Conservation (phyloP, 176 grass and related monocot genomes). For the Chloris gayana region DNA sequence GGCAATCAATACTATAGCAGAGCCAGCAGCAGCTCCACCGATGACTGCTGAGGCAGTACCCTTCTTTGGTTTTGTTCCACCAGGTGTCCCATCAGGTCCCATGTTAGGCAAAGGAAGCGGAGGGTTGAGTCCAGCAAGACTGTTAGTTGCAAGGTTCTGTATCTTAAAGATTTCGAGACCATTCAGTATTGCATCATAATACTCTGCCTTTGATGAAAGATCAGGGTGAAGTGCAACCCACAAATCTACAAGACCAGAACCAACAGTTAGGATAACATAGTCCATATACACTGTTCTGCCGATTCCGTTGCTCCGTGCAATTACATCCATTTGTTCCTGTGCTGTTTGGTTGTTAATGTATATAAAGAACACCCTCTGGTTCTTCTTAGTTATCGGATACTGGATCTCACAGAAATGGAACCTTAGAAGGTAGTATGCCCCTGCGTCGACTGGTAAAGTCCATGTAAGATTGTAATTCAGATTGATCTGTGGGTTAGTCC, state of each 20-base stretch:
- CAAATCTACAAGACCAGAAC: conserved; percentile 48
- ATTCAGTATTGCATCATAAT: conserved; percentile 79
- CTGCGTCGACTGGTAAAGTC: conserved; percentile 62
- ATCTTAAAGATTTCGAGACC: conserved; percentile 84
- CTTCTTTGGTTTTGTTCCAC: background rate
- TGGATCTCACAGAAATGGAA: conserved; percentile 92
- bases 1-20: conserved; percentile 9
- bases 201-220: conserved; percentile 34
- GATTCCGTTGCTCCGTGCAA: conserved; percentile 42
- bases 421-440: conserved; percentile 63
- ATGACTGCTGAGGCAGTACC: background rate
- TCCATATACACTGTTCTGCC: conserved; percentile 46
- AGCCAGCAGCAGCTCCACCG: conserved; percentile 46
- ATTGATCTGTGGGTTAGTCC: conserved; percentile 49
- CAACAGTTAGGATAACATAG: conserved; percentile 27
- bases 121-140: conserved; percentile 62
- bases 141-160: background rate
- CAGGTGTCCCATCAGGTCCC: background rate
- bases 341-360: conserved; percentile 82
- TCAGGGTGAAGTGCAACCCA: conserved; percentile 86
- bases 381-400: conserved; percentile 51
- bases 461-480: conserved; percentile 91
- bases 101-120: background rate
- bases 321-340: conserved; percentile 52
- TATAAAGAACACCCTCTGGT: conserved; percentile 73